Evolutionary conservation across 106 monocot species (phyloP), one percentile per base, ranked within the genome.

Genomic region (Dioscorea dumetorum): DNA sequence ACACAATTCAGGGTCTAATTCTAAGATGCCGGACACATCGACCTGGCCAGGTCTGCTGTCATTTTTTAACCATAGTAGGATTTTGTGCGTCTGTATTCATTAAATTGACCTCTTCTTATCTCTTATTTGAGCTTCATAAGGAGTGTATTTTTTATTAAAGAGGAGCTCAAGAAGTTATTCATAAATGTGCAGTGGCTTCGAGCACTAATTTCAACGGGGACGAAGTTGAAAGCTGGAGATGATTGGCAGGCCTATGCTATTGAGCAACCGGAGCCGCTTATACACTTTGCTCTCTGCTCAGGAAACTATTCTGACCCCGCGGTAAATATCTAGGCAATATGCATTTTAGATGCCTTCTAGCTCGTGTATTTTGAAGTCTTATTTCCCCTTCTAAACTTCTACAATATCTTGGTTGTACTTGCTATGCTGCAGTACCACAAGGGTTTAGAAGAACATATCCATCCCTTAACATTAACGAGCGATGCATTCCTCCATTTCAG

Each of bases 211-310:
- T 90, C 82, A 24, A 58, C 74, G 62, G 80, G 64, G 24, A 22
- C 66, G 24, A 85, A 80, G 34, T 16, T 57, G 58, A 85, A 72
- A 69, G 77, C 41, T 57, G 71, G 76, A 58, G 80, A 77, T 24
- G 82, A 80, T 18, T 85, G 79, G 82, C 74, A 80, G 67, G 61
- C 51, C 4, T 85, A 76, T 69, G 66, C 82, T 16, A 74, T 85
- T 52, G 72, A 79, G 50, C 67, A 73, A 3, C 71, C 79, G 5
- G 85, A 90, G 58, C 82, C 89, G 56, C 85, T 80, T 56, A 22
- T 90, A 48, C 82, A 82, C 52, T 90, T 90, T 61, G 85, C 89
- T 8, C 82, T 90, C 34, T 85, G 82, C 60, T 77, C 81, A 10
- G 81, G 81, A 48, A 63, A 67, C 72, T 68, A 76, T 56, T 81